A percentile compares a stretch with the other conserved stretches of the same genome.
These are phyloP conservation scores for Dicorynia guianensis DNA, from an alignment of 306 rosid genomes.

Conservation along the genomic window DNA sequence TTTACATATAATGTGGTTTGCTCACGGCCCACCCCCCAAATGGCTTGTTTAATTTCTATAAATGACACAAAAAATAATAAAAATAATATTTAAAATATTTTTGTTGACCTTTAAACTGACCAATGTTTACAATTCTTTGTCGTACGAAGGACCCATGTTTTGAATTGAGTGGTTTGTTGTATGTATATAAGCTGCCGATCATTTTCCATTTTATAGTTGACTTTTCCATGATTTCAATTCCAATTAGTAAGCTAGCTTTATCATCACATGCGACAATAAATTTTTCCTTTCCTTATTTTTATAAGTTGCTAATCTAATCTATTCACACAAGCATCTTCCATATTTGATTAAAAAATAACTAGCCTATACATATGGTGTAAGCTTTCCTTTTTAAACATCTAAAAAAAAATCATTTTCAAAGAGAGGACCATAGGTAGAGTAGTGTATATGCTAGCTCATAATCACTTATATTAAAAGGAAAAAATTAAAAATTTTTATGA, in stretches of 20 bases:
- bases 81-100: not conserved
- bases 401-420: too few relatives aligned
- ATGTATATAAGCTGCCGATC: slow-evolving; percentile 21
- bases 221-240: slow-evolving; percentile 11
- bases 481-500: not conserved
- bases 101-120: slow-evolving; percentile 13
- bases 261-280: slow-evolving; percentile 36
- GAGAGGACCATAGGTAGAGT: too few relatives aligned
- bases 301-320: not conserved
- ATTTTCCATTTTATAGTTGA: slow-evolving; percentile 20
- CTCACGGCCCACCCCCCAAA: too few relatives aligned
- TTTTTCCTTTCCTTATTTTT: slow-evolving; percentile 23
- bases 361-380: not conserved
- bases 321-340: not conserved
- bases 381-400: not conserved
- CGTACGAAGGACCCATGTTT: too few relatives aligned
- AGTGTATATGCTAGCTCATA: slow-evolving; percentile 5
- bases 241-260: slow-evolving; percentile 16
- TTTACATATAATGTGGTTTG: too few relatives aligned
- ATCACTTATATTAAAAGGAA: not conserved
- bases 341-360: not conserved
- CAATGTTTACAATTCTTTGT: not conserved
- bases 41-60: too few relatives aligned
- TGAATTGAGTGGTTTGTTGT: slow-evolving; percentile 24
- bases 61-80: too few relatives aligned